phyloP scores from a whole-genome alignment of 768 basidiomycete genomes.

The Cystoderma amianthinum region DNA sequence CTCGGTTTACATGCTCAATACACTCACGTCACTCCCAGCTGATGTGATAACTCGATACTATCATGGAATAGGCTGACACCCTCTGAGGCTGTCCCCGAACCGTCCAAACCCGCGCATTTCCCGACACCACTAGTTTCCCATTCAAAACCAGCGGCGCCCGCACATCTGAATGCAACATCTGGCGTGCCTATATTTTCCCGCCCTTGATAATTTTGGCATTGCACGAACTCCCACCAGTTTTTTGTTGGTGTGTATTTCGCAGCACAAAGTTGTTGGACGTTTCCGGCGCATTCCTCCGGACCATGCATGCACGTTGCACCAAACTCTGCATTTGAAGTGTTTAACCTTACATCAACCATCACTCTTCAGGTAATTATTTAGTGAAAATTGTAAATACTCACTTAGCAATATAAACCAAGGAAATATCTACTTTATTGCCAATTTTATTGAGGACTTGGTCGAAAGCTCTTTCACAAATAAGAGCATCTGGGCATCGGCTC shows the following conservation, averaged over 20 bases:
- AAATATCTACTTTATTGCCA: slow-evolving; percentile 56
- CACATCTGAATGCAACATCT: slow-evolving; percentile 61
- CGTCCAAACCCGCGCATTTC: slow-evolving; percentile 54
- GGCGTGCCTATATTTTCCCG: slow-evolving; percentile 56
- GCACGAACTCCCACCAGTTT: slow-evolving; percentile 81
- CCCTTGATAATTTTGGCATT: slow-evolving; percentile 72
- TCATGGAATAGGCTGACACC: slow-evolving; percentile 58
- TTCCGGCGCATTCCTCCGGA: slow-evolving; percentile 74
- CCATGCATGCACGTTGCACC: slow-evolving; percentile 86
- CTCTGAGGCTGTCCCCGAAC: slow-evolving; percentile 55
- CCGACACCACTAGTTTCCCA: slow-evolving; percentile 59
- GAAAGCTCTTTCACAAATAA: slow-evolving; percentile 74
- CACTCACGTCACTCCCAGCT: slow-evolving; percentile 50
- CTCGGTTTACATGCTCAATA: background rate
- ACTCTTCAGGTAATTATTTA: no score
- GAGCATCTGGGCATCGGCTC: slow-evolving; percentile 72
- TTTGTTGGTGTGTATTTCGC: slow-evolving; percentile 44
- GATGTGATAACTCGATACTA: slow-evolving; percentile 39
- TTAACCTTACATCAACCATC: no score
- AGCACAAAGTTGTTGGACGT: slow-evolving; percentile 85
- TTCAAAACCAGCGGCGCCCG: slow-evolving; percentile 52
- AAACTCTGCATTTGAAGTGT: slow-evolving; percentile 59
- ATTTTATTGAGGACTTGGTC: slow-evolving; percentile 63
- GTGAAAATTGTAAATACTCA: slow-evolving; percentile 38
- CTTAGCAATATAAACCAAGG: slow-evolving; percentile 70